Base-by-base conservation (phyloP, 768 basidiomycete species). In the Cubamyces sp. region DNA sequence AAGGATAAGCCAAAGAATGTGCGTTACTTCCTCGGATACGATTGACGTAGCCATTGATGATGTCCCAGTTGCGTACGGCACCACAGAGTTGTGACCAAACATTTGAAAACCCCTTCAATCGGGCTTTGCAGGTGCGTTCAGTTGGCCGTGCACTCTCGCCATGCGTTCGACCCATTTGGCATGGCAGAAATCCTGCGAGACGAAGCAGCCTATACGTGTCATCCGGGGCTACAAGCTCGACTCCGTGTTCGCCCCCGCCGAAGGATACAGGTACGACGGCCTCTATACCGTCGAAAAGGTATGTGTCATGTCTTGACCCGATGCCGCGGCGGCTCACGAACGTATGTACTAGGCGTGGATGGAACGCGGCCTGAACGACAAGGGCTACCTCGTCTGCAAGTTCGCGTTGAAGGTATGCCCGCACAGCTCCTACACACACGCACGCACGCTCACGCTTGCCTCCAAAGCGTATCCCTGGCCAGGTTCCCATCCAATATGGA, bases 181-280 rank as follows among this genome's bases (percentile, higher is more conserved):
- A 15, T 37, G 40, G 3, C 63, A 94, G 92, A 77, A 74, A 60
- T 95, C 93, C 1, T 83, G 80, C n/a, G 85, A 95, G 69, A 92
- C 89, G 0, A 83, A 82, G 62, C 90, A 90, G 64, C 94, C 94
- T 16, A 81, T 97, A 30, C 83, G 95, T 18, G 94, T 97, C 2
- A 87, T 96, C 57, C 84, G 95, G 25, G 95, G 94, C 1, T 96
- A 75, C 81, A 94, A 94, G 72, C 74, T 87, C 28, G 73, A 75
- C 28, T 91, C 91, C 0, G 77, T 78, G 21, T 96, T 87, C 66
- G 93, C 91, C 8, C 94, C 94, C 5, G 79, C 74, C 25, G 87
- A 91, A 79, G 94, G 94, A 25, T 97, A 95, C 71, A 86, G 94
- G 9, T 97, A 97, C 69, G 94, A 96, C 67, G 95, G 95, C 1